Base-by-base conservation (phyloP, 768 basidiomycete genomes). In the Rhizopogon vinicolor region DNA sequence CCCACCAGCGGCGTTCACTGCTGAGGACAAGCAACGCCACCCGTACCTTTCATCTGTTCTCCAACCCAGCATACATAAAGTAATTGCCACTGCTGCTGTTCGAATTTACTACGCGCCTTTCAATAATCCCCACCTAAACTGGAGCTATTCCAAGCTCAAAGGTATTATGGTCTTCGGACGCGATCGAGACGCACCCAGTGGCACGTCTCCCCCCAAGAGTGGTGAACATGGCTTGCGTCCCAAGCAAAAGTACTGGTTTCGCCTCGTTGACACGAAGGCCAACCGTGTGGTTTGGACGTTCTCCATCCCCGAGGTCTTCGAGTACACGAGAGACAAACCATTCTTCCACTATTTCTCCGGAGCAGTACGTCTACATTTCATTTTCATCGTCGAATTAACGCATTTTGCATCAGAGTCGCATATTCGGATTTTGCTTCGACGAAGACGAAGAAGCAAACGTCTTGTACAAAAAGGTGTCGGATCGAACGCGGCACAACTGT, bases 291-390 rank as follows among this genome's bases (percentile, higher is more conserved):
- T 85, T 9, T 89, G 87, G 87, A 77, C 80, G 68, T 86, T 88
- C 72, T 79, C 79, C 57, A 74, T 88, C 52, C 82, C 83, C 0
- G 72, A 74, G 44, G 72, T 74, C 45, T 79, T 87, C 62, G 78
- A 85, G 52, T 98, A 95, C 68, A 79, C 82, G 62, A 78, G 87
- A 61, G 93, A 97, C 69, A 83, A 88, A 54, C 89, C 92, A 2
- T 96, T 96, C 75, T 97, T 97, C 72, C 93, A 98, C 69, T 79
- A 85, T 40, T 95, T 96, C 71, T 82, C 85, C 44, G 91, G 90
- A 41, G 82, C 87, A 73, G 94, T 95, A 65, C 66, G 90, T 76
- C 3, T 19, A 50, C 37, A 28, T 54, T 28, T 28, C 61, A 44
- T 13, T 22, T 33, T 29, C 51, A 37, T 28, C 50, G 45, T 41